phyloP scores from a whole-genome alignment of 2,329 filamentous ascomycete species.

The Fusarium sublunatum region DNA sequence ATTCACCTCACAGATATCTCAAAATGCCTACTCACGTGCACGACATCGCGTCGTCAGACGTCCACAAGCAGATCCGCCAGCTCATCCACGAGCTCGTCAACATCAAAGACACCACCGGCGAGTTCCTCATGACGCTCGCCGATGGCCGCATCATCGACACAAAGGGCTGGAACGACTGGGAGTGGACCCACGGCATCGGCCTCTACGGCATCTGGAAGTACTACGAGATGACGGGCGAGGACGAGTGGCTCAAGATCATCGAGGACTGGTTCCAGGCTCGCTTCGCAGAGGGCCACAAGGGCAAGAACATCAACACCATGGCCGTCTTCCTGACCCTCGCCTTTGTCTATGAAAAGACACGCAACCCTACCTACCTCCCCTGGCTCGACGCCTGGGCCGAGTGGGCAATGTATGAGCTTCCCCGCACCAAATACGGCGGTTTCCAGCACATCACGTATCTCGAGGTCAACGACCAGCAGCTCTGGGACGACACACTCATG shows the following conservation, averaged over 20 bases:
- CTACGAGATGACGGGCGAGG: conserved; percentile 75
- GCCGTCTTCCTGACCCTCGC: conserved; percentile 80
- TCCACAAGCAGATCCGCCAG: conserved; percentile 68
- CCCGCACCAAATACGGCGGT: conserved; percentile 75
- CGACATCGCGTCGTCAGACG: conserved; percentile 59
- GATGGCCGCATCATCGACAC: conserved; percentile 84
- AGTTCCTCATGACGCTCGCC: conserved; percentile 76
- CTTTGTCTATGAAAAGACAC: conserved; percentile 80
- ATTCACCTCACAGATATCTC: not conserved
- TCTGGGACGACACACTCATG: conserved; percentile 90
- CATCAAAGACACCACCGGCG: conserved; percentile 79
- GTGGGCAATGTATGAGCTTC: conserved; percentile 82
- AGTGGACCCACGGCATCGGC: conserved; percentile 84
- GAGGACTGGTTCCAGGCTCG: conserved; percentile 78
- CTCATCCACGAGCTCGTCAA: conserved; percentile 81
- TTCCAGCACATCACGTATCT: conserved; percentile 83
- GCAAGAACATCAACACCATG: conserved; percentile 90
- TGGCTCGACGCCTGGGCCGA: conserved; percentile 86
- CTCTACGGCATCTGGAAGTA: conserved; percentile 87
- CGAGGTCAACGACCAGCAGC: conserved; percentile 75
- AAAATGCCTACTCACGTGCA: conserved; percentile 52
- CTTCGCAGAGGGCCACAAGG: conserved; percentile 76
- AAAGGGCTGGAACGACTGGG: conserved; percentile 86
- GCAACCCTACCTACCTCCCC: conserved; percentile 74
- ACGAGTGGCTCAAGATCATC: conserved; percentile 71